Evolutionary conservation across 768 basidiomycete genomes (phyloP), one percentile per base, ranked within the genome.

Genomic region (Lentinula edodes): DNA sequence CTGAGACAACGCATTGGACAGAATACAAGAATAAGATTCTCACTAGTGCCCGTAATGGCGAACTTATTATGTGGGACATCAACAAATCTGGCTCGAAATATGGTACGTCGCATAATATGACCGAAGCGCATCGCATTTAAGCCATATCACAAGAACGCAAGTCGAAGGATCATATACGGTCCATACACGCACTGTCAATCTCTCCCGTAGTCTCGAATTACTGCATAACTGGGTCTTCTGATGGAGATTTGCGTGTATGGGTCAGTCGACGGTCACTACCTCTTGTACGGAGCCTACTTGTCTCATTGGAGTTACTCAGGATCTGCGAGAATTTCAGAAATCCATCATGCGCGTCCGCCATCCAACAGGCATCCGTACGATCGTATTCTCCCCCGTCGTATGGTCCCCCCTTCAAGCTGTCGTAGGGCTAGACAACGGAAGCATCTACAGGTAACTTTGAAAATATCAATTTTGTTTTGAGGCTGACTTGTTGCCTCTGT

Each of bases 11-110:
- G 46, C 10, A 16, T n/a, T 9, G 10, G 18, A 46, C 63, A 92
- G 90, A 71, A 10, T 90, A 84, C 73, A 84, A 76, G 69, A 85
- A 86, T 71, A 93, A 92, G 73, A 83, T 92, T 53, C 71, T 93
- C 20, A 92, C 91, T 2, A 90, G 90, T 67, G 89, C 89, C 1
- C 76, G 88, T 15, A 92, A 91, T 64, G 91, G 91, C 1, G 91
- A 92, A 58, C 80, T 93, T 41, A 88, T 91, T 35, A 83, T 91
- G 78, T 93, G 91, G 91, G 90, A 92, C 69, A 65, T 91, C 34
- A 83, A 86, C 66, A 89, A 85, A 70, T 72, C 79, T 20, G 87
- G 88, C 3, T 68, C 76, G 2, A 92, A 91, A 74, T 89, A 83
- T 66, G 90, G 90, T 92, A 66, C 54, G 81, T 70, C 10, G 13